Base-by-base conservation (phyloP, 345 rosid species). In the Lenwebbia sp. region DNA sequence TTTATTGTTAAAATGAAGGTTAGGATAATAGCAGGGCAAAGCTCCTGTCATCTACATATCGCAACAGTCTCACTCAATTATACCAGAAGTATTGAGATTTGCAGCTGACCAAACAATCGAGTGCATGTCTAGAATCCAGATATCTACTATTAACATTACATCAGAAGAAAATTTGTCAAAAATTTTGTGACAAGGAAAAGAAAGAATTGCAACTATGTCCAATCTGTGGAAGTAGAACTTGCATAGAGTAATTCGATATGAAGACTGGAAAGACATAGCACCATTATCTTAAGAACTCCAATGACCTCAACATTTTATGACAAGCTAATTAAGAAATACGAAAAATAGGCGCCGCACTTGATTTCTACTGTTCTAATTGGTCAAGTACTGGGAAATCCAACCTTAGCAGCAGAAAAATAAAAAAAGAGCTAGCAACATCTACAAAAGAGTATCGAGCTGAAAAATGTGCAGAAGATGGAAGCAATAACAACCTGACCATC, bases 401-500 rank as follows among this genome's bases (percentile, higher is more conserved):
- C 44, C 78, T 9, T 9, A 19, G 44, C 78, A 65, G 23, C 78
- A 65, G 44, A 65, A 17, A 33, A 65, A 65, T 17, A 33, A 33
- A 62, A 62, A 40, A 65, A 70, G 26, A 70, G 41, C 81, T 19
- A 70, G 26, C 81, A 70, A 37, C 3, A 22, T 55, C 26, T 11
- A 22, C n/a, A 44, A 40, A 83, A 83, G 49, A 37, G 23, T 11
- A 6, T 53, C 2, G 47, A 82, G 22, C 28, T 30, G n/a, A 86
- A 17, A 86, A 13, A 58, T 41, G 65, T 54, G 57, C 51, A 82
- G 17, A 81, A 50, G 86, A 85, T 33, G 57, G 53, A 40, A 13
- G 57, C 30, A 12, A 47, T 53, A 65, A 83, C 47, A 70, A 84
- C 98, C 92, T 97, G 99, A 78, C 91, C 94, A 91, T 93, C 95